Evolutionary conservation across 2,329 filamentous ascomycete genomes (phyloP).

Genomic region (Berkeleyomyces basicola): DNA sequence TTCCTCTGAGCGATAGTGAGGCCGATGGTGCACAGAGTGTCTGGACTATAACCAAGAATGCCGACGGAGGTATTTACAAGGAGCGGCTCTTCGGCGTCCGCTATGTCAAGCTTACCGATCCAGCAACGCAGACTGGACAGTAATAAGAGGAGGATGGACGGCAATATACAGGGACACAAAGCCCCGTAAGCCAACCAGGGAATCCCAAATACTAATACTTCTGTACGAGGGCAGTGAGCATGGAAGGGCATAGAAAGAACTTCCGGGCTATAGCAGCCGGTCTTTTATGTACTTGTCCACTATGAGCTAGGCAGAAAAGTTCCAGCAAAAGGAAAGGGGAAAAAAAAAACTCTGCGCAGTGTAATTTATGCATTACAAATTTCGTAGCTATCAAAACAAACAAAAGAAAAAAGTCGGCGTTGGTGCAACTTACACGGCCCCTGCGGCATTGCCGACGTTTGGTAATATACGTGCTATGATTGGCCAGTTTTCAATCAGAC

Average conservation of each 20-base stretch:
- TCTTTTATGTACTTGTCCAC: too few relatives aligned
- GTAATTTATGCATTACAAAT: background rate
- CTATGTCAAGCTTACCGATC: constrained; percentile 64
- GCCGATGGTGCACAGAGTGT: constrained; percentile 42
- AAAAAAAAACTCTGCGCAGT: background rate
- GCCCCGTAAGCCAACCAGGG: background rate
- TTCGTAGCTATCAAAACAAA: background rate
- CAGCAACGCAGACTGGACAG: constrained; percentile 25
- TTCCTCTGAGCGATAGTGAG: constrained; percentile 48
- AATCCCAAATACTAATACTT: background rate
- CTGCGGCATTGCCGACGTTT: constrained; percentile 2
- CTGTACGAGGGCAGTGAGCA: background rate
- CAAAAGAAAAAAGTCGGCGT: background rate
- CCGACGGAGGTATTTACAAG: constrained; percentile 42
- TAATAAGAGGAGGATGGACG: background rate
- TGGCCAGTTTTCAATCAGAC: background rate
- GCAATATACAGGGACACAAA: background rate
- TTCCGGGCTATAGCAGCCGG: too few relatives aligned
- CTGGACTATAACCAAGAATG: constrained; percentile 59
- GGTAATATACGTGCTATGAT: background rate
- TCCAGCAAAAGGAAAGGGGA: background rate
- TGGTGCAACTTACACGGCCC: background rate
- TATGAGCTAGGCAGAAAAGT: background rate
- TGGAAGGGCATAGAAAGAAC: background rate
- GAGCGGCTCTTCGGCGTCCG: constrained; percentile 45